Base-by-base conservation (phyloP, 2,329 filamentous ascomycete species). In the Arthrobotrys musiformis region DNA sequence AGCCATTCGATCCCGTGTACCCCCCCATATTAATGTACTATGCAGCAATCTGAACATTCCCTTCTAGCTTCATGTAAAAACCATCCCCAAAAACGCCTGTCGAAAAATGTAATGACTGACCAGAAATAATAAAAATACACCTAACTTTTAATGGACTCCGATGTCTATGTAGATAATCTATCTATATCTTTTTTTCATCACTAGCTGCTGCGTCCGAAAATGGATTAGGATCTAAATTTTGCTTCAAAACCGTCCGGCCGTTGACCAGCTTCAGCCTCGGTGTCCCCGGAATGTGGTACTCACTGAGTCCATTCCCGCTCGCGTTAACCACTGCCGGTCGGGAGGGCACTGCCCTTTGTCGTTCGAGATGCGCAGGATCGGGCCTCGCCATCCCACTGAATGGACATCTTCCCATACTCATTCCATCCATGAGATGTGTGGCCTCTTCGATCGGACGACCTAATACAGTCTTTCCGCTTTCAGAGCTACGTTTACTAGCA, bases 381-480 rank as follows among this genome's bases (percentile, higher is more conserved):
- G 67, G 40, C 35, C 0, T 81, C 60, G 42, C 82, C 82, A 79
- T 67, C 46, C 79, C 79, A 52, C 78, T 80, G 50, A 80, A 80
- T 24, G 79, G 79, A 48, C 79, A 80, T n/a, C 66, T 73, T 17
- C 73, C 64, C 40, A 75, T 67, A 15, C 54, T 69, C 33, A 50
- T 67, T 15, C 70, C 76, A 50, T 76, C 70, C 62, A 60, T 70
- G 66, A 77, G 66, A 67, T 77, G 73, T 17, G 73, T 77, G 30
- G 73, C 73, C 63, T 77, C 66, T 48, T 77, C 73, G 35, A 77
- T 77, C 6, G 73, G 73, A 61, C 73, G 66, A 35, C 73, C 73
- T 30, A 77, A 37, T 24, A 70, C 37, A 26, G 73, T 77, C 40
- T 70, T 73, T 67, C 24, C 70, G 77, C 54, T 76, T 56, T 40